Evolutionary conservation across 1,284 basidiomycete species (phyloP), one percentile per base, ranked within the genome.

Genomic region (Cryptococcus deneoformans): DNA sequence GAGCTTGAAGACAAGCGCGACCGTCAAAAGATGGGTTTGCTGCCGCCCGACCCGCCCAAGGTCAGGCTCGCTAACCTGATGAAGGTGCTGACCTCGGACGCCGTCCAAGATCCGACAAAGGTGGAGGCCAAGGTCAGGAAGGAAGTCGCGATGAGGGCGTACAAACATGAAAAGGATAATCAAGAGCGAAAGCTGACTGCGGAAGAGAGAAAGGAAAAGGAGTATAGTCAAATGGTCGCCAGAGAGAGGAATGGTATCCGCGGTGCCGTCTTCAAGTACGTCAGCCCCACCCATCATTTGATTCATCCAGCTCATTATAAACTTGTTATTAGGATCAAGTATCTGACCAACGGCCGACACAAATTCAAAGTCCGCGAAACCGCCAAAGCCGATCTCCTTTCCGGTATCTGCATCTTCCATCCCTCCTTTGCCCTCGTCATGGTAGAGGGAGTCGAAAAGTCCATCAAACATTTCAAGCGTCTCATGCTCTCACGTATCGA

Each of bases 331-430:
- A 92, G 90, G 78, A 83, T 99, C 64, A 88, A 89, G 71, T 89
- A 86, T 57, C 85, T 99, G 47, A 84, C 87, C n/a, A 92, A 97
- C 73, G 91, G 89, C 0, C 83, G 90, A 12, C 96, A 99, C 71
- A 87, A 89, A 62, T 97, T 93, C 83, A 99, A 99, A 80, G 90
- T 98, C 44, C 86, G 90, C 60, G 91, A 90, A 81, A 99, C 98
- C 70, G 95, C 95, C 2, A 87, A 95, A 72, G 92, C 98, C 76
- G 82, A 88, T 72, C 86, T 85, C 59, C 82, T 99, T 14, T 89
- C 90, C 0, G 95, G 96, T 4, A 79, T 95, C 24, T 89, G 88
- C 67, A 87, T 98, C 67, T 93, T 92, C 82, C 86, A 93, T 70
- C 89, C 91, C 0, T 78, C 83, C 36, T 97, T 97, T 82, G 88